Conservation (phyloP, 805 yeast species). For the Kuraishia piskuri region DNA sequence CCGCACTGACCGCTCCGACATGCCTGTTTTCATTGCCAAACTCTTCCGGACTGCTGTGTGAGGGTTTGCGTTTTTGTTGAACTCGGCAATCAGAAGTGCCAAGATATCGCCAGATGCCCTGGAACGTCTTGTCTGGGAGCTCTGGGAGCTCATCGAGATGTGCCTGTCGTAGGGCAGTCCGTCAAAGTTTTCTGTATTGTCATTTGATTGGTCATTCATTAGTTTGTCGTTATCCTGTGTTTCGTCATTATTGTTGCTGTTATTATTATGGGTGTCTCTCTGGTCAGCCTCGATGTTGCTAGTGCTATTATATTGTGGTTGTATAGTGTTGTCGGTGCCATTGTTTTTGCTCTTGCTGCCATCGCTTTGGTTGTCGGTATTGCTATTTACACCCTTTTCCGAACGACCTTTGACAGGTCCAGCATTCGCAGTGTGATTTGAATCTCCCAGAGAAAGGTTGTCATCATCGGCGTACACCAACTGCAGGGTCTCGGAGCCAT, state of each 20-base stretch:
- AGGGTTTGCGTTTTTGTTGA: conserved; percentile 68
- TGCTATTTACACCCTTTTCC: background rate
- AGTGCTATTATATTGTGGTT: background rate
- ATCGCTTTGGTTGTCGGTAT: background rate
- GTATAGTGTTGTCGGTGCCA: background rate
- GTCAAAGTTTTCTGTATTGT: background rate
- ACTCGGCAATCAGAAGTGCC: conserved; percentile 58
- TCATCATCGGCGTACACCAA: background rate
- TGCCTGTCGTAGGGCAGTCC: background rate
- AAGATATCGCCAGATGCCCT: conserved; percentile 59
- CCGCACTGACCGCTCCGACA: conserved; percentile 83
- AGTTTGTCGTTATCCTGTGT: background rate
- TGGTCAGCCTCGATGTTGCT: background rate
- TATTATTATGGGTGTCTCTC: no score
- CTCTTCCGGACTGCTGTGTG: conserved; percentile 59
- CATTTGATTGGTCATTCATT: background rate
- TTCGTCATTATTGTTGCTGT: background rate
- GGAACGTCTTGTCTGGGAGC: conserved; percentile 18
- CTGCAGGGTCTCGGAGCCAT: background rate
- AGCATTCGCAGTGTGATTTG: background rate
- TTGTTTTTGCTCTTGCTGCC: background rate
- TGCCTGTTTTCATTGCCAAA: conserved; percentile 63
- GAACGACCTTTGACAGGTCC: background rate
- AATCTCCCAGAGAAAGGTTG: background rate
- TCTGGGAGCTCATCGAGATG: background rate